These are phyloP conservation scores for Cantharellus anzutake DNA, from an alignment of 768 basidiomycete genomes.

Conservation along the genomic window DNA sequence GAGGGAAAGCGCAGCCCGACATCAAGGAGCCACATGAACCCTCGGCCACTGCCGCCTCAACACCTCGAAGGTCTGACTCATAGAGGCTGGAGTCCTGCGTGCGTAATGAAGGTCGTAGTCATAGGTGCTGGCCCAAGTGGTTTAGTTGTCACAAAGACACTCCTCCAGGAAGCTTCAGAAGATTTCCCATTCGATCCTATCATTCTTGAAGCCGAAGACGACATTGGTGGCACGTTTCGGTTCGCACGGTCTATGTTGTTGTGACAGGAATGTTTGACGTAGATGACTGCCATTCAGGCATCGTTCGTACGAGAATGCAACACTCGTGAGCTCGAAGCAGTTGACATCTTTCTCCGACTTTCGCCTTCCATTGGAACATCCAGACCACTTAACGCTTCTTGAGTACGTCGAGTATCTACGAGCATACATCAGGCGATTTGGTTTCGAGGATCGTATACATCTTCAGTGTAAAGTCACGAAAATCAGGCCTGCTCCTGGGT, in stretches of 20 bases:
- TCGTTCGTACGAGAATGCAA: slow-evolving; percentile 31
- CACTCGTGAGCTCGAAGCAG: slow-evolving; percentile 37
- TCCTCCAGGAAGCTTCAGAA: slow-evolving; percentile 22
- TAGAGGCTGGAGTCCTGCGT: not conserved
- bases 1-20: too few species aligned
- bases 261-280: not conserved
- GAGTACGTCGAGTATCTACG: slow-evolving; percentile 35
- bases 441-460: slow-evolving; percentile 21
- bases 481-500: slow-evolving; percentile 12
- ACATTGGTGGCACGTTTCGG: slow-evolving; percentile 33
- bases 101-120: slow-evolving; percentile 11
- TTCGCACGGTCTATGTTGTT: not conserved
- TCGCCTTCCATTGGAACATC: slow-evolving; percentile 27
- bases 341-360: slow-evolving; percentile 43
- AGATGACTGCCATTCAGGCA: slow-evolving; percentile 13
- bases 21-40: too few species aligned
- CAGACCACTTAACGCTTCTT: slow-evolving; percentile 30
- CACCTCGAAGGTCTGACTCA: too few species aligned
- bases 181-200: slow-evolving; percentile 30
- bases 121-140: slow-evolving; percentile 32
- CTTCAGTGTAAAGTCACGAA: slow-evolving; percentile 22
- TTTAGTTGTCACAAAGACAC: slow-evolving; percentile 29
- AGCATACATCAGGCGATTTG: slow-evolving; percentile 26
- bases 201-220: slow-evolving; percentile 28
- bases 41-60: too few species aligned